Base-by-base conservation (phyloP, 2,329 filamentous ascomycete genomes). In the Colletotrichum tanaceti region DNA sequence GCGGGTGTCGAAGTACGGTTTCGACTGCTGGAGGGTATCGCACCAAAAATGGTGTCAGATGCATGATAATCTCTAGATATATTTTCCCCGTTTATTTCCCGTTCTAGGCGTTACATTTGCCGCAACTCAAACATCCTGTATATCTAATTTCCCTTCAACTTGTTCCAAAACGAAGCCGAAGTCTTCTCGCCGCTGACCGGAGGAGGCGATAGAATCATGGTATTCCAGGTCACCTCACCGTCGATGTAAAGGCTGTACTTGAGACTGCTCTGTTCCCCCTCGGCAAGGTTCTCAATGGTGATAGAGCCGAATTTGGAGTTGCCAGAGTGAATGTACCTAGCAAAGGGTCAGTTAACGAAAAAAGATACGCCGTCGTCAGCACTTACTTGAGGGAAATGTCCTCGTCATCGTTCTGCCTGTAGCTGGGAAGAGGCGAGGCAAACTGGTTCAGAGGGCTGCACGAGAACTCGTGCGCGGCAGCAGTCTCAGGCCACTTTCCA, bases 401-500 rank as follows among this genome's bases (percentile, higher is more conserved):
- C 73, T 94, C 89, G 1, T 90, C 86, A 72, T 97, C 93, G 1
- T 86, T 88, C 79, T 98, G 93, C 72, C 84, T 85, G 79, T 98
- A 99, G 0, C 93, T 95, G 2, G 91, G 86, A 28, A 95, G 82
- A 0, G 96, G 96, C 5, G 96, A 87, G 73, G 96, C 97, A 77
- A 99, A 99, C 85, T 98, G 97, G 77, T 90, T 97, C 59, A 99
- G 78, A 0, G 96, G 96, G 63, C 93, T 96, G 0, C 92, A 94
- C 28, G 93, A 96, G 79, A 98, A 98, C 78, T 99, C 96, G 74
- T 97, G 91, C 0, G 97, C 92, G 0, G 90, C 85, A 1, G 89
- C 87, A 49, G 80, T 85, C 57, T 88, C 81, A 0, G 88, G 84
- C 90, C 90, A 93, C 60, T 79, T 87, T 57, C 88, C 87, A 71